Evolutionary conservation across 1,139 yeast species (phyloP).

Genomic region (Petasospora fabianii): DNA sequence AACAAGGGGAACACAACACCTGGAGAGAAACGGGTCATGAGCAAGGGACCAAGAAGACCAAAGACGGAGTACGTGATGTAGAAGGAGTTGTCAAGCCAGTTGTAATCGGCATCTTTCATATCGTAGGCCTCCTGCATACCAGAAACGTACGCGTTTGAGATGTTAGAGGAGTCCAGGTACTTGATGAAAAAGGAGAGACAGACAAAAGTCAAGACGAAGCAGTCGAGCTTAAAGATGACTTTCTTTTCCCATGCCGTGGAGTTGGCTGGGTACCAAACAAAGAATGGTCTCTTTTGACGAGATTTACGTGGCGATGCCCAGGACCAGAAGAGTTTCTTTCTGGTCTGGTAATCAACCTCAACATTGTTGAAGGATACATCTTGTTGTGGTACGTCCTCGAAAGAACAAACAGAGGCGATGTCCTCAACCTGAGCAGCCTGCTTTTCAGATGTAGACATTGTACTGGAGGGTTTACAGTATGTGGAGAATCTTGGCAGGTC

Average conservation of each 20-base stretch:
- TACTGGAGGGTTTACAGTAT: background rate
- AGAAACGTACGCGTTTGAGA: constrained; percentile 39
- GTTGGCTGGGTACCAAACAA: constrained; percentile 41
- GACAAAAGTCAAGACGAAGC: constrained; percentile 35
- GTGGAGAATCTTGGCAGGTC: no score
- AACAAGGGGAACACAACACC: constrained; percentile 25
- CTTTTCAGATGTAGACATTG: background rate
- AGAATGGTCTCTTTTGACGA: constrained; percentile 12
- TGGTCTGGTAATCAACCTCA: constrained; percentile 5
- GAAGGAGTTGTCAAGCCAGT: constrained; percentile 51
- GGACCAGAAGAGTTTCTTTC: constrained; percentile 9
- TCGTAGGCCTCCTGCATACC: constrained; percentile 41
- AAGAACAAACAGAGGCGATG: constrained; percentile 2
- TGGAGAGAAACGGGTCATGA: constrained; percentile 31
- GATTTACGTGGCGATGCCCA: constrained; percentile 7
- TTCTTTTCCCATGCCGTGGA: constrained; percentile 30
- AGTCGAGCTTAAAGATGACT: constrained; percentile 38
- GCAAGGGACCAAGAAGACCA: constrained; percentile 48
- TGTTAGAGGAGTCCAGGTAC: constrained; percentile 50
- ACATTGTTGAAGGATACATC: constrained; percentile 1
- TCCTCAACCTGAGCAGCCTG: background rate
- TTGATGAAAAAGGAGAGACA: constrained; percentile 40
- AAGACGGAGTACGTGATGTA: constrained; percentile 51
- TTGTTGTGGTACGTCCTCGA: background rate
- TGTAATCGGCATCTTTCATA: constrained; percentile 32